Evolutionary conservation across 1,139 yeast genomes (phyloP), one percentile per base, ranked within the genome.

Genomic region (Kurtzmaniella natalensis): DNA sequence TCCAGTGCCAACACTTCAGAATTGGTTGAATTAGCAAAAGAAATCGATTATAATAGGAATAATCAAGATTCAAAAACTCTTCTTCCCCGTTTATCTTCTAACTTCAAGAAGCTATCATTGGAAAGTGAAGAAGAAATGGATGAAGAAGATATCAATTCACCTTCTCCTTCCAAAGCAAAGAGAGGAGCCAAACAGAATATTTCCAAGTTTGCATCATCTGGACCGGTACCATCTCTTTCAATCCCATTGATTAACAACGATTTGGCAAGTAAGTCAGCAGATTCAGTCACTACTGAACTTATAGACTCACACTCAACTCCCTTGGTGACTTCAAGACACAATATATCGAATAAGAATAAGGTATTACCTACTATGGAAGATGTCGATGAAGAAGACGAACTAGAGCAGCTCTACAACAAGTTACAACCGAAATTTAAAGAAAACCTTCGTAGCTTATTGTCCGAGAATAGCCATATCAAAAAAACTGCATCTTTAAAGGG

Each of bases 301-400:
- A 23, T 55, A 7, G 51, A 60, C 10, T 55, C 63, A 3, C 67
- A 61, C 36, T 57, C 64, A 4, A 59, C 67, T 1, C 67, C 67
- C 1, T 42, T 59, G 26, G 32, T 41, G 28, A 7, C 32, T n/a
- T 36, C 40, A n/a, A 18, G 27, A 17, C 16, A 14, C n/a, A 7
- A 30, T 4, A 23, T 18, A 9, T 9, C 11, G 15, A 19, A 19
- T 14, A 24, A 8, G 17, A 33, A 33, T 13, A n/a, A 7, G 18
- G 14, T 8, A 23, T 8, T 30, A 5, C 28, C 16, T 24, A 25
- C 13, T 5, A 9, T 33, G 23, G 23, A 17, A 3, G 30, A 19
- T 10, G 30, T 19, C n/a, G 6, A 20, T 7, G 19, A 19, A 9
- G 23, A 24, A 6, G 18, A 24, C 18, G 33, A 34, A 19, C 32